Conservation (phyloP, 2,329 filamentous ascomycete species). For the Aureobasidium musti region DNA sequence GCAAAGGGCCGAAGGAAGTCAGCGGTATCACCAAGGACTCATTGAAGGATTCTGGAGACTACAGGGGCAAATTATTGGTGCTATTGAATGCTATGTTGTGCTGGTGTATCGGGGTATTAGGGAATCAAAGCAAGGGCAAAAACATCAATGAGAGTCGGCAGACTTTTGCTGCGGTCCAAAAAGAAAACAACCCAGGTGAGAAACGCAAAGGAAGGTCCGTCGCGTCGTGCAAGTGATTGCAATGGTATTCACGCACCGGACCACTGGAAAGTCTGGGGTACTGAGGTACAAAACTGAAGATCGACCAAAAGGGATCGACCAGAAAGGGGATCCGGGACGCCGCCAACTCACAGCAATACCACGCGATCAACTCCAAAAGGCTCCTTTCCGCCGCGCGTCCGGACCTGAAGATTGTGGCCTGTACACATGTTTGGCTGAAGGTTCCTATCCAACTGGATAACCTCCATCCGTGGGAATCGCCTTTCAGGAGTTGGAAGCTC, state of each 20-base stretch:
- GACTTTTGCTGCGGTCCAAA: conserved; percentile 11
- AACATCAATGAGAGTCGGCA: conserved; percentile 4
- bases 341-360: neutral
- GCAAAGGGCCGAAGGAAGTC: neutral
- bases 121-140: neutral
- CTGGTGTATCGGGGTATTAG: neutral
- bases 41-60: too few relatives aligned
- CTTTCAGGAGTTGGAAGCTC: too few relatives aligned
- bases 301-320: conserved; percentile 16
- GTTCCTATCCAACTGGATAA: neutral
- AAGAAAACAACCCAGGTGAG: neutral
- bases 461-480: too few relatives aligned
- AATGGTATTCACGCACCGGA: neutral
- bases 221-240: neutral
- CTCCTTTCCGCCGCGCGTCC: conserved; percentile 16
- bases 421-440: neutral
- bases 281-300: conserved; percentile 21
- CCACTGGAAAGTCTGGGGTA: conserved; percentile 22
- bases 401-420: neutral
- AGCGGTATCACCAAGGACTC: neutral
- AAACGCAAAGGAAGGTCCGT: neutral
- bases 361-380: neutral
- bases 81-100: conserved; percentile 7
- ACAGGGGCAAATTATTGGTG: neutral
- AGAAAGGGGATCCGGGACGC: conserved; percentile 21